phyloP scores from a whole-genome alignment of 2,329 filamentous ascomycete genomes.

The Exutisphaerella laricina region DNA sequence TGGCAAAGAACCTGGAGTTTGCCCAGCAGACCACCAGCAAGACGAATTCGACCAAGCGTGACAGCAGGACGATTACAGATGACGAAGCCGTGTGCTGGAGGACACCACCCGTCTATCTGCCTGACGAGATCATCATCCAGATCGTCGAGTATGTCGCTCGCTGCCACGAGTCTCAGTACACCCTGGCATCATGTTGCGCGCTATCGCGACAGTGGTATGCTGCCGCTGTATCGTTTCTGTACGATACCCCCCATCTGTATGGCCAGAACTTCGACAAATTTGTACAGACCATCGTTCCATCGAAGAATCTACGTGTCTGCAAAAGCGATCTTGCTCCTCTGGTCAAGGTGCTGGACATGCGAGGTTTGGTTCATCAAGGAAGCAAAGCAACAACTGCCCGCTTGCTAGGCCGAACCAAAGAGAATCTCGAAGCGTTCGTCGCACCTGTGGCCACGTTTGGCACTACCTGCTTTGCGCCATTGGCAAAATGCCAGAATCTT shows the following conservation, averaged over 20 bases:
- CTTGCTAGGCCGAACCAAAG: slow-evolving; percentile 50
- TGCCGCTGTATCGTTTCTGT: slow-evolving; percentile 48
- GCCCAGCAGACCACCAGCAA: slow-evolving; percentile 10
- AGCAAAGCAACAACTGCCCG: slow-evolving; percentile 54
- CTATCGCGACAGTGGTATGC: slow-evolving; percentile 54
- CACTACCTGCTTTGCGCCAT: slow-evolving; percentile 51
- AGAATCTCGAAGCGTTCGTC: slow-evolving; percentile 48
- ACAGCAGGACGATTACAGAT: slow-evolving; percentile 1
- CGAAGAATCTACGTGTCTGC: slow-evolving; percentile 44
- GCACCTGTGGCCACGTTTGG: slow-evolving; percentile 56
- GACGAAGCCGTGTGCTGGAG: slow-evolving; percentile 16
- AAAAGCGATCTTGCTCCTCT: slow-evolving; percentile 46
- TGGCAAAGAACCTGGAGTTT: slow-evolving; percentile 32
- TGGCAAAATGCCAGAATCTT: slow-evolving; percentile 52
- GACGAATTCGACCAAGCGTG: slow-evolving; percentile 8
- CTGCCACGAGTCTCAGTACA: slow-evolving; percentile 38
- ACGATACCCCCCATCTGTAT: slow-evolving; percentile 47
- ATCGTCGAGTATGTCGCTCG: slow-evolving; percentile 44
- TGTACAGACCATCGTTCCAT: slow-evolving; percentile 50
- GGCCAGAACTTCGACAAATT: slow-evolving; percentile 52
- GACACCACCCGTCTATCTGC: slow-evolving; percentile 39
- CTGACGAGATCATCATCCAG: slow-evolving; percentile 50
- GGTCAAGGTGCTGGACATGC: slow-evolving; percentile 50
- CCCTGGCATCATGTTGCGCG: slow-evolving; percentile 49
- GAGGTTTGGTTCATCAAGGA: slow-evolving; percentile 53